phyloP scores from a whole-genome alignment of 2,329 filamentous ascomycete genomes.

The Microdochium trichocladiopsis region DNA sequence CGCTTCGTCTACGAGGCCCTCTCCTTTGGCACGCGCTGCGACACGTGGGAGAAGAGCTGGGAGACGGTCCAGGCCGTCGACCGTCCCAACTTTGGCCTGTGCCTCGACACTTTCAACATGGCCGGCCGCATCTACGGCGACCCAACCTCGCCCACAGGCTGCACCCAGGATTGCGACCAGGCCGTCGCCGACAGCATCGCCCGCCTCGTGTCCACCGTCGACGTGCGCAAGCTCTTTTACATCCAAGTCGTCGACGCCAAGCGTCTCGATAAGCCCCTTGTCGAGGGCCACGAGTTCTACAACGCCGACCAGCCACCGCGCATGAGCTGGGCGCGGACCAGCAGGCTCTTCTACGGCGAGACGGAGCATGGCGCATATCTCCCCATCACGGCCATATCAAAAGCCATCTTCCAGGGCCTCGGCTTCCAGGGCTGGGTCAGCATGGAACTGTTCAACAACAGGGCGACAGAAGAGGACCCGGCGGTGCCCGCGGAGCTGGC shows the following conservation, averaged over 20 bases:
- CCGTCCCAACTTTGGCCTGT: slow-evolving; percentile 66
- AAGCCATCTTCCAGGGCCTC: slow-evolving; percentile 54
- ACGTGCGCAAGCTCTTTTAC: slow-evolving; percentile 63
- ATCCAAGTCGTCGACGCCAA: slow-evolving; percentile 74
- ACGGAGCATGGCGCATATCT: slow-evolving; percentile 57
- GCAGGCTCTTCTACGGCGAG: slow-evolving; percentile 64
- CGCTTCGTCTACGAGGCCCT: slow-evolving; percentile 69
- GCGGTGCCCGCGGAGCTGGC: slow-evolving; percentile 40
- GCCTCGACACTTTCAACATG: slow-evolving; percentile 75
- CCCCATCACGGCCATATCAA: slow-evolving; percentile 54
- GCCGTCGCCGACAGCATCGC: slow-evolving; percentile 47
- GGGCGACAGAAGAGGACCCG: slow-evolving; percentile 44
- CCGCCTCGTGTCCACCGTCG: slow-evolving; percentile 45
- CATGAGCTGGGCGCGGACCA: slow-evolving; percentile 78
- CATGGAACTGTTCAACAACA: slow-evolving; percentile 61
- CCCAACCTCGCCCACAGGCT: slow-evolving; percentile 45
- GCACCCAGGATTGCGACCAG: slow-evolving; percentile 44
- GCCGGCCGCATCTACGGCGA: slow-evolving; percentile 66
- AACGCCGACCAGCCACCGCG: slow-evolving; percentile 48
- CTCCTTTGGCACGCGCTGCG: slow-evolving; percentile 62
- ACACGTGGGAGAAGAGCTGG: slow-evolving; percentile 69
- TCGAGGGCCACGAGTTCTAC: slow-evolving; percentile 50
- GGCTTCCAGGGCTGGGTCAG: slow-evolving; percentile 65
- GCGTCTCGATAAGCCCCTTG: slow-evolving; percentile 48
- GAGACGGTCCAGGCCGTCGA: slow-evolving; percentile 59